These are phyloP conservation scores for Bipolaris bicolor DNA, from an alignment of 2,329 filamentous ascomycete species.

Conservation along the genomic window DNA sequence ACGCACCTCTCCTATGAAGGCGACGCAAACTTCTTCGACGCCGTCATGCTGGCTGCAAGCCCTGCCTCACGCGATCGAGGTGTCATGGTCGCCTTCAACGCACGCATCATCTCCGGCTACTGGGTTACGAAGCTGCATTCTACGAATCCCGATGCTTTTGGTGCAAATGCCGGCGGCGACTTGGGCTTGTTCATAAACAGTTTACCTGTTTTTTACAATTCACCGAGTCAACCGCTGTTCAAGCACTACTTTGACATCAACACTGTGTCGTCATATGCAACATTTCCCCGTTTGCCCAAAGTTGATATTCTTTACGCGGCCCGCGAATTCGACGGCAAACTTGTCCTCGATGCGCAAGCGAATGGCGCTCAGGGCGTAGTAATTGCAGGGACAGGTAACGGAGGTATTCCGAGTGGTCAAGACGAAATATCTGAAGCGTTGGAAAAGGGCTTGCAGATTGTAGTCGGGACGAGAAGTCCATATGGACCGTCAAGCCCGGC, in stretches of 20 bases:
- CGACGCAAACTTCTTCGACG: slow-evolving; percentile 40
- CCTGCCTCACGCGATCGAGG: slow-evolving; percentile 30
- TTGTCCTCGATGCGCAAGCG: slow-evolving; percentile 29
- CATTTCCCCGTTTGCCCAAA: slow-evolving; percentile 32
- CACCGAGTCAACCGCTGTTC: slow-evolving; percentile 27
- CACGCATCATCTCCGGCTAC: slow-evolving; percentile 34
- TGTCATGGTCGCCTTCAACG: slow-evolving; percentile 38
- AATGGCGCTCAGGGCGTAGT: slow-evolving; percentile 36
- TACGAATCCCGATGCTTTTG: slow-evolving; percentile 38
- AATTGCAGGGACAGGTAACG: slow-evolving; percentile 37
- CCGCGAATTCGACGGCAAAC: slow-evolving; percentile 36
- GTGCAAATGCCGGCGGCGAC: slow-evolving; percentile 30
- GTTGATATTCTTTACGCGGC: slow-evolving; percentile 42
- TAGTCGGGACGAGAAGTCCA: slow-evolving; percentile 32
- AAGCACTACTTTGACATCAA: slow-evolving; percentile 32
- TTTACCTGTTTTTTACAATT: slow-evolving; percentile 35
- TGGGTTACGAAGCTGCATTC: slow-evolving; percentile 36
- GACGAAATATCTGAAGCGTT: slow-evolving; percentile 29
- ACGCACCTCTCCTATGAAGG: slow-evolving; percentile 36
- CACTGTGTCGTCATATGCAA: slow-evolving; percentile 18
- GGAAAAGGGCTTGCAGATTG: slow-evolving; percentile 32
- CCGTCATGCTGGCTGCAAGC: slow-evolving; percentile 31
- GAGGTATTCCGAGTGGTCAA: slow-evolving; percentile 28
- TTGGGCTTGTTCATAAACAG: slow-evolving; percentile 36
- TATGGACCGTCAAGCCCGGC: slow-evolving; percentile 30